Percentiles rank a stretch among this genome's conserved stretches.
Evolutionary conservation across 164 flowering plant species (phyloP).

Genomic region (Echeveria elegans): DNA sequence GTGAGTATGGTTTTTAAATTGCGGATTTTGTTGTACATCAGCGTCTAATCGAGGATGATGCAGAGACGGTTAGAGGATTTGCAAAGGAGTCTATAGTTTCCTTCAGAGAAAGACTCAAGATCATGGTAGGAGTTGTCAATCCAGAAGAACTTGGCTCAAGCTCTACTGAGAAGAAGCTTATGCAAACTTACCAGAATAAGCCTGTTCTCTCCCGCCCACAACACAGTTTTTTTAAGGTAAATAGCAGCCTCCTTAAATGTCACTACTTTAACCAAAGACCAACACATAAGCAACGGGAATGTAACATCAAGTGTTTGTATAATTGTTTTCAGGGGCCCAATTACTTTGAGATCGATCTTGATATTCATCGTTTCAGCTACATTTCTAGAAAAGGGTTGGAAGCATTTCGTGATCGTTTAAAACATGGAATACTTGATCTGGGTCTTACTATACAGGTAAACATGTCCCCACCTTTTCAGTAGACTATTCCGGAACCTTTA

Average conservation of each 20-base stretch:
- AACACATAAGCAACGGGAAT: neutral
- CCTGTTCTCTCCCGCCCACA: constrained; percentile 99
- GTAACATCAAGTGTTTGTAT: neutral
- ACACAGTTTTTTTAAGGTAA: constrained; percentile 75
- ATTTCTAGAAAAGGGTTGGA: constrained; percentile 11
- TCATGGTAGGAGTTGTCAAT: constrained; percentile 73
- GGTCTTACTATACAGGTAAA: constrained; percentile 49
- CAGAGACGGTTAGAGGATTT: constrained; percentile 82
- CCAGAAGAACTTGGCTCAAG: constrained; percentile 75
- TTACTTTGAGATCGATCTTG: constrained; percentile 11
- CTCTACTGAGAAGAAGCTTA: constrained; percentile 76
- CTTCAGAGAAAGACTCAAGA: constrained; percentile 85
- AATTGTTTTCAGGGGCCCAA: constrained; percentile 9
- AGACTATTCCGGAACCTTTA: too few species aligned
- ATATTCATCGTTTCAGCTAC: constrained; percentile 13
- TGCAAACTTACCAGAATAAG: constrained; percentile 80
- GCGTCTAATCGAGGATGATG: constrained; percentile 83
- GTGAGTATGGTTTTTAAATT: neutral
- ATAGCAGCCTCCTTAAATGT: neutral
- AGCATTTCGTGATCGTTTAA: constrained; percentile 25
- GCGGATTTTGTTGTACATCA: constrained; percentile 17
- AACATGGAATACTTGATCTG: constrained; percentile 29
- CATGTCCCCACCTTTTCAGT: neutral
- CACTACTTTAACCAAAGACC: neutral
- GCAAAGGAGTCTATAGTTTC: constrained; percentile 60